These are phyloP conservation scores for Neophaeococcomyces aloes DNA, from an alignment of 2,329 filamentous ascomycete genomes.

Conservation along the genomic window DNA sequence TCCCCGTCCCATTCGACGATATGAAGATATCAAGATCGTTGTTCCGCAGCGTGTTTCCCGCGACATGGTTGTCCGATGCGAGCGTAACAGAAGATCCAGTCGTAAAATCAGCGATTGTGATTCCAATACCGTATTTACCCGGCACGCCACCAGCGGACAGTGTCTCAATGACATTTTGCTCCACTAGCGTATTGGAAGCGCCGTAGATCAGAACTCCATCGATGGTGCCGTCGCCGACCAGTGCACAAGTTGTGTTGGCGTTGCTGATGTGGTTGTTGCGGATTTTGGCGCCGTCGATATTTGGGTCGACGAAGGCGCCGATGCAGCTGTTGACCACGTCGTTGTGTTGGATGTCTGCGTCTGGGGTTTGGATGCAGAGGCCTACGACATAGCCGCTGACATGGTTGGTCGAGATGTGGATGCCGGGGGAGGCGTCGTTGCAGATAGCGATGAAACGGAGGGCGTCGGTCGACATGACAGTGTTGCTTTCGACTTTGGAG, in stretches of 20 bases:
- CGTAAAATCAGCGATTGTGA: slow-evolving; percentile 10
- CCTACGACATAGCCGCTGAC: slow-evolving; percentile 11
- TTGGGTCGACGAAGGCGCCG: slow-evolving; percentile 13
- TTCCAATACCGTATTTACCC: not conserved
- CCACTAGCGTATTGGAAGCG: slow-evolving; percentile 6
- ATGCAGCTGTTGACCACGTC: slow-evolving; percentile 10
- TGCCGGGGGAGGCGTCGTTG: slow-evolving; percentile 11
- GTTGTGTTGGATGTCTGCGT: slow-evolving; percentile 9
- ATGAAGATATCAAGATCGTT: slow-evolving; percentile 14
- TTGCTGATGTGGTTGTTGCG: slow-evolving; percentile 10
- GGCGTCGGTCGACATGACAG: slow-evolving; percentile 5
- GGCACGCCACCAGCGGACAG: slow-evolving; percentile 1
- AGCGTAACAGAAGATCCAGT: not conserved
- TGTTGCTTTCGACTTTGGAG: slow-evolving; percentile 10
- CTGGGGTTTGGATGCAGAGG: slow-evolving; percentile 14
- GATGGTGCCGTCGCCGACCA: not conserved
- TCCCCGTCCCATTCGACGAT: slow-evolving; percentile 12
- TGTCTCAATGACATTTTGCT: slow-evolving; percentile 11
- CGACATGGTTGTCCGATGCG: slow-evolving; percentile 8
- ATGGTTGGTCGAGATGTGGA: slow-evolving; percentile 9
- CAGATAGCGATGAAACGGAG: slow-evolving; percentile 14
- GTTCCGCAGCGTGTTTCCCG: slow-evolving; percentile 9
- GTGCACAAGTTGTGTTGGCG: slow-evolving; percentile 7
- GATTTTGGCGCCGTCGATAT: slow-evolving; percentile 9
- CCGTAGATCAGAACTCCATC: slow-evolving; percentile 6